phyloP scores from a whole-genome alignment of 495 filamentous ascomycete genomes.

The Sabuloglossum arenarium region DNA sequence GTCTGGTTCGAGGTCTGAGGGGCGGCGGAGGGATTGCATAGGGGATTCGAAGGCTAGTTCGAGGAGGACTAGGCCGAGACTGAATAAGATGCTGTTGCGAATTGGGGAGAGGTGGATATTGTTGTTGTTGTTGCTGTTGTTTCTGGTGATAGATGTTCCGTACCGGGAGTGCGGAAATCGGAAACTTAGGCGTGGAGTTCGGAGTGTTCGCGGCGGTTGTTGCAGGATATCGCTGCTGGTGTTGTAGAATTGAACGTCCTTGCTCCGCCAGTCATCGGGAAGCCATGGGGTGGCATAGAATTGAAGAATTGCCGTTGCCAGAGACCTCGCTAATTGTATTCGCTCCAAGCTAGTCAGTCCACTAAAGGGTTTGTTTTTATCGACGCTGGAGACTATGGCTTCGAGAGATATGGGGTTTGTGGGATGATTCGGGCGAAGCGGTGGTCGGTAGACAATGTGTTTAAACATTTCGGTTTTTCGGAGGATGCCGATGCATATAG shows the following conservation, averaged over 20 bases:
- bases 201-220: neutral
- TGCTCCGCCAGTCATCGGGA: slow-evolving; percentile 13
- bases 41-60: slow-evolving; percentile 13
- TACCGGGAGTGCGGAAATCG: neutral
- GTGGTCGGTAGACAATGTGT: slow-evolving; percentile 11
- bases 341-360: slow-evolving; percentile 10
- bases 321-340: slow-evolving; percentile 16
- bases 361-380: neutral
- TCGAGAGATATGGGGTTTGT: neutral
- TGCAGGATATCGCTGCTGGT: neutral
- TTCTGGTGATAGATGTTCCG: neutral
- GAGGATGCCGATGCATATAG: slow-evolving; percentile 11
- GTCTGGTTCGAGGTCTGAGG: slow-evolving; percentile 1
- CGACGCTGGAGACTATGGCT: too few relatives aligned
- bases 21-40: slow-evolving; percentile 8
- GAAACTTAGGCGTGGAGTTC: too few relatives aligned
- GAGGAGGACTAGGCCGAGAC: slow-evolving; percentile 15
- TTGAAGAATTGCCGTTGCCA: slow-evolving; percentile 18
- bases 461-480: slow-evolving; percentile 7
- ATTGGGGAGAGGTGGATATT: neutral
- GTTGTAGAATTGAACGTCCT: slow-evolving; percentile 17
- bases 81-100: slow-evolving; percentile 13
- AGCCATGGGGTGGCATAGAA: slow-evolving; percentile 21
- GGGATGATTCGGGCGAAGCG: neutral
- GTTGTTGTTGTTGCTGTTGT: too few relatives aligned